Evolutionary conservation across 2,329 filamentous ascomycete species (phyloP), one percentile per base, ranked within the genome.

Genomic region (Alternaria sp.): DNA sequence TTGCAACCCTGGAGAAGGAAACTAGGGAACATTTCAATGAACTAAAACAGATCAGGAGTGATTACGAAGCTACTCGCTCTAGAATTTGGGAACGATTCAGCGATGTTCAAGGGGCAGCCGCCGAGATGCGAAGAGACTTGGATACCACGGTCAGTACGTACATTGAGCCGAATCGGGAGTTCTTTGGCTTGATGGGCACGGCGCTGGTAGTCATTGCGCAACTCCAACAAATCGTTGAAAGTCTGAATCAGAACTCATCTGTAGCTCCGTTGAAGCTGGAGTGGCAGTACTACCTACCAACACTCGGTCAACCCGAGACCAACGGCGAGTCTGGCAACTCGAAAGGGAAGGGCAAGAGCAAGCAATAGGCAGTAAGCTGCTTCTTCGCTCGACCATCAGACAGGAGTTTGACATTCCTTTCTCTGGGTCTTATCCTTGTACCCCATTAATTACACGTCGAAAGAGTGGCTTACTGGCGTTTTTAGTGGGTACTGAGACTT

Each of bases 221-320:
- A 41, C 4, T 67, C 6, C 60, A 65, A 17, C 37, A 55, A 21
- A 17, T 58, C 10, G 17, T 61, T 6, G 51, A 66, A 8, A 23
- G 31, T n/a, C 26, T 66, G 4, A 68, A 66, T 14, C 50, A 62
- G 39, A 66, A 63, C 5, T 14, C 58, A 2, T 51, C 57, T 2
- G 46, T 49, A 24, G 44, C 42, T 7, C 46, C 52, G 13, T 11
- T 61, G 8, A 51, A 31, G 28, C 9, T 61, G 7, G 33, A 51
- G 2, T 61, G 45, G 46, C 26, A 31, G 9, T 40, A 26, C 33
- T 48, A 58, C 5, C 46, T 63, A 2, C 36, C 42, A n/a, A 31
- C 24, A 11, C 53, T 52, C 3, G 31, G 42, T 5, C 45, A 50
- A 9, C 36, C 39, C n/a, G n/a, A 28, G 7, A 17, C 21, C 23